phyloP scores from a whole-genome alignment of 78 protist genomes.

The Cyanophora paradoxa region DNA sequence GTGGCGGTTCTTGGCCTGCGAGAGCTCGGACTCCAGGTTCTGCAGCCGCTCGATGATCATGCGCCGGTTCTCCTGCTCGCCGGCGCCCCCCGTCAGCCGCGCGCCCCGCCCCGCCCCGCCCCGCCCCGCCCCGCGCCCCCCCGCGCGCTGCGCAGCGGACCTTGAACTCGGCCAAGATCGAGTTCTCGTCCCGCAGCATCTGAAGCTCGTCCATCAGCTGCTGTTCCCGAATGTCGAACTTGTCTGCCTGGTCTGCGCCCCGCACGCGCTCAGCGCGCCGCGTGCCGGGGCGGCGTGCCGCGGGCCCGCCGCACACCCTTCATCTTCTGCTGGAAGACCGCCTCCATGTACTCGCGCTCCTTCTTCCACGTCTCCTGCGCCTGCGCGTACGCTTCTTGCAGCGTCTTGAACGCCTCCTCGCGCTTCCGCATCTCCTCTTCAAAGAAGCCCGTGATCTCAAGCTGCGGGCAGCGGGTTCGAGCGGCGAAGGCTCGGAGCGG shows the following conservation, averaged over 20 bases:
- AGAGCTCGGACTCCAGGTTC: neutral
- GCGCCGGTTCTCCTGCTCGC: neutral
- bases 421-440: neutral
- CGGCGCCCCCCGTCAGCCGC: neutral
- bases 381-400: neutral
- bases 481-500: too few species aligned
- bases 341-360: neutral
- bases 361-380: neutral
- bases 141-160: neutral
- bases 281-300: neutral
- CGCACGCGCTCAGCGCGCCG: too few species aligned
- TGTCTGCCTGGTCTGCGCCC: conserved; percentile 2
- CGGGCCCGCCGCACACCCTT: neutral
- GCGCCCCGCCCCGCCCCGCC: neutral
- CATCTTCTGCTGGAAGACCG: neutral
- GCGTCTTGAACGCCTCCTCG: neutral
- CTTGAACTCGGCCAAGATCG: neutral
- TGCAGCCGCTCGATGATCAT: neutral
- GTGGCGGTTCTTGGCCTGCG: neutral
- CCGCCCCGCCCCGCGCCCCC: neutral
- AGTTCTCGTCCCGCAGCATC: neutral
- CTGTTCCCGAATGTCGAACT: neutral
- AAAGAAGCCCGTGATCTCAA: neutral
- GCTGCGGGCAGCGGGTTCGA: neutral
- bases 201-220: neutral